Evolutionary conservation across 1,284 basidiomycete genomes (phyloP), one percentile per base, ranked within the genome.

Genomic region (Cryptococcus deneoformans): DNA sequence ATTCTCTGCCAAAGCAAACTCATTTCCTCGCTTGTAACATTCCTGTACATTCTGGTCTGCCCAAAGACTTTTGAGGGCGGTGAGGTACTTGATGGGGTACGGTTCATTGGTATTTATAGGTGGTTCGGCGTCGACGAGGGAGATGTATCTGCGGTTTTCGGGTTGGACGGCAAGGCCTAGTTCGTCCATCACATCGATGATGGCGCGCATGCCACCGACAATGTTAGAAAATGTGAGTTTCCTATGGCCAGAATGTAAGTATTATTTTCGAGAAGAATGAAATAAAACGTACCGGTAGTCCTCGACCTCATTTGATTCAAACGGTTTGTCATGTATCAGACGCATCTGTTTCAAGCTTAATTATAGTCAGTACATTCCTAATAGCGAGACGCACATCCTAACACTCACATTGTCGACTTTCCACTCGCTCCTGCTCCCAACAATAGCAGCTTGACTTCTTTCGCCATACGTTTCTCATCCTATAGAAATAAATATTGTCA

Each of bases 351-450:
- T 68, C 48, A 68, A 36, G 9, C 65, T 68, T 42, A 24, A 3
- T 6, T 10, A 46, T 56, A 44, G 54, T 54, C 52, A 11, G 35
- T 20, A 9, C 3, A 48, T 14, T 8, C 14, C 20, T 2, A 20
- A 20, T 20, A 20, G 91, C 90, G 83, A 96, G 87, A 0, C 9
- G 42, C 34, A 29, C 38, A 11, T 35, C 24, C 9, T 5, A 14
- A 8, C 7, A 56, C 68, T 64, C 46, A 70, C 69, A 76, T 72
- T 5, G 93, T 96, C 10, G 89, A 92, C 78, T 97, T 97, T 46
- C 93, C 93, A 37, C 88, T 90, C 72, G 95, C 93, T 40, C 93
- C 93, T 46, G 93, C 93, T 40, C 93, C 93, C 36, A 96, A 82
- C 29, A 97, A 82, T 53, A 96, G 81, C 54, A 90, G 87, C 83